Conservation (phyloP, 257 asterid genomes). For the Verbena officinalis region DNA sequence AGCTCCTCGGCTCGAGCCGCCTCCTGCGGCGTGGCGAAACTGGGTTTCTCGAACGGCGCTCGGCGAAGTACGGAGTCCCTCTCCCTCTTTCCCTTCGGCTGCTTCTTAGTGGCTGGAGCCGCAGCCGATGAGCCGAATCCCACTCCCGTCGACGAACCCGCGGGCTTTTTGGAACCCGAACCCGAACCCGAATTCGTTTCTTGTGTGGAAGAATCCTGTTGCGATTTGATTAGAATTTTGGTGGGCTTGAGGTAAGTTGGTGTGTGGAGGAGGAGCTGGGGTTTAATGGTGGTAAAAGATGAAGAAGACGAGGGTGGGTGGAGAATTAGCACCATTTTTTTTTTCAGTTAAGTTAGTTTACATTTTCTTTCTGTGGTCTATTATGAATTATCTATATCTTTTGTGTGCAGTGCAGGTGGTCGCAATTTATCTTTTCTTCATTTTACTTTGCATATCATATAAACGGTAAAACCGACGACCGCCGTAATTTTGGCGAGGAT, state of each 20-base stretch:
- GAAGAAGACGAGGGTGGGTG: conserved; percentile 44
- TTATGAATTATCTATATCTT: no score
- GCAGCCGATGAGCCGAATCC: conserved; percentile 74
- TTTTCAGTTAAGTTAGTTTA: conserved; percentile 40
- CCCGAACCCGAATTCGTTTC: conserved; percentile 37
- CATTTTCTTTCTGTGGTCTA: background rate
- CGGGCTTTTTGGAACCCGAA: conserved; percentile 42
- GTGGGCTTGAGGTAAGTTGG: conserved; percentile 28
- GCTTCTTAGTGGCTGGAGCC: conserved; percentile 40
- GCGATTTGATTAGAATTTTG: conserved; percentile 43
- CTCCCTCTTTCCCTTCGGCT: conserved; percentile 58
- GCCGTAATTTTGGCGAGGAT: no score
- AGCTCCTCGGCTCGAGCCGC: conserved; percentile 53
- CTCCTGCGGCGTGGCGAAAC: conserved; percentile 49
- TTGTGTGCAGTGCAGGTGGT: no score
- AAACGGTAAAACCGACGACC: no score
- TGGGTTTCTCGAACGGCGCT: conserved; percentile 62
- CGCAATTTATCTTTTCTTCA: no score
- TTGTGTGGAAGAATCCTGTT: conserved; percentile 51
- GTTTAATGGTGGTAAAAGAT: conserved; percentile 39
- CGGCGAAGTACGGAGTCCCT: conserved; percentile 75
- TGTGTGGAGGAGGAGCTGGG: conserved; percentile 40
- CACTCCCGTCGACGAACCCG: conserved; percentile 42
- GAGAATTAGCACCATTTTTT: conserved; percentile 72
- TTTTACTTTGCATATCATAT: no score